Evolutionary conservation across 805 yeast genomes (phyloP).

Genomic region (Sugiyamaella mastotermitis): DNA sequence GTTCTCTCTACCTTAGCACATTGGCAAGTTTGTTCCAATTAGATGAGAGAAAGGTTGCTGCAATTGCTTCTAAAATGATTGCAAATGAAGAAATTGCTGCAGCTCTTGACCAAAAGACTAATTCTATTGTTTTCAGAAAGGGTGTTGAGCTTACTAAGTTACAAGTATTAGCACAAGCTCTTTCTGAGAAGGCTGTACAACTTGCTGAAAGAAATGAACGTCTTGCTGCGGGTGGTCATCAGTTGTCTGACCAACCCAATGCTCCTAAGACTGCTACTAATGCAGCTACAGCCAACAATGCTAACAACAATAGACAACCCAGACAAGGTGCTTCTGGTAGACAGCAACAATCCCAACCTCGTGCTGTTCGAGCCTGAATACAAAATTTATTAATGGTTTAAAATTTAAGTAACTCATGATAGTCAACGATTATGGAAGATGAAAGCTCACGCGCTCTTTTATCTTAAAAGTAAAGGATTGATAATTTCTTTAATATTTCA

Average conservation of each 20-base stretch:
- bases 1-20: conserved; percentile 63
- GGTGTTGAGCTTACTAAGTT: conserved; percentile 77
- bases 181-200: conserved; percentile 75
- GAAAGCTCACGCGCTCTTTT: no score
- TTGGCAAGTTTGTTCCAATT: conserved; percentile 65
- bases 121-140: conserved; percentile 59
- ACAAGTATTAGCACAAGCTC: conserved; percentile 79
- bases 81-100: conserved; percentile 74
- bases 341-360: conserved; percentile 3
- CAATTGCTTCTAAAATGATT: conserved; percentile 69
- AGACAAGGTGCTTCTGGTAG: conserved; percentile 7
- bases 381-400: no score
- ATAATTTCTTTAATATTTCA: conserved; percentile 1
- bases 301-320: conserved; percentile 2
- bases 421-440: no score
- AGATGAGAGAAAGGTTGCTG: conserved; percentile 46
- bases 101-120: conserved; percentile 58
- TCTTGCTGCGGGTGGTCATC: conserved; percentile 71
- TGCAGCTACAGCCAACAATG: not conserved
- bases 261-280: conserved; percentile 2
- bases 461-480: no score
- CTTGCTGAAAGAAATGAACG: conserved; percentile 82
- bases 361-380: conserved; percentile 8
- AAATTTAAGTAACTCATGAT: no score
- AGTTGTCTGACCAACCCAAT: conserved; percentile 14